phyloP scores from a whole-genome alignment of 192 early-diverging fungal species.

The Coemansia sp. region DNA sequence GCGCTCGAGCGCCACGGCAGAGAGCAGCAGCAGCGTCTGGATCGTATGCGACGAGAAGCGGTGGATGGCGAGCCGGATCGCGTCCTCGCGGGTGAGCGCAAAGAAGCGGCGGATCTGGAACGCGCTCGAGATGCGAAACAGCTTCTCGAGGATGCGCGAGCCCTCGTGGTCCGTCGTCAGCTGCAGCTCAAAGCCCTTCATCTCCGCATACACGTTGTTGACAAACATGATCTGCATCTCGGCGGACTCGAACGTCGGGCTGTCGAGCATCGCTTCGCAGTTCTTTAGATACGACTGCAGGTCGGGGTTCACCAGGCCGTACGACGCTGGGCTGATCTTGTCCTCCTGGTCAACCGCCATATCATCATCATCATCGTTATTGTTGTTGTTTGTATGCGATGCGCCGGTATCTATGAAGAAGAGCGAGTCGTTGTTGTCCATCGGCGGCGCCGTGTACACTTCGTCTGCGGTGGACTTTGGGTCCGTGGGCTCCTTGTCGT shows the following conservation, averaged over 20 bases:
- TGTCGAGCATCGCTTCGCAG: constrained; percentile 60
- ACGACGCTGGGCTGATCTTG: constrained; percentile 22
- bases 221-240: constrained; percentile 68
- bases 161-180: constrained; percentile 74
- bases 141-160: constrained; percentile 77
- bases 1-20: background rate
- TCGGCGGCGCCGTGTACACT: constrained; percentile 15
- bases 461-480: background rate
- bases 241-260: constrained; percentile 56
- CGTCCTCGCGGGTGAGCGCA: constrained; percentile 57
- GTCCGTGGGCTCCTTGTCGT: background rate
- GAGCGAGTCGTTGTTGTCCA: constrained; percentile 5
- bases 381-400: no score
- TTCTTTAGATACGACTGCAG: constrained; percentile 57
- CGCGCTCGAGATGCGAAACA: constrained; percentile 67
- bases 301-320: constrained; percentile 31
- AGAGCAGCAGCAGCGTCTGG: constrained; percentile 69
- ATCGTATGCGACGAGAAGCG: constrained; percentile 85
- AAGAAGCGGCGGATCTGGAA: constrained; percentile 74
- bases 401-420: constrained; percentile 12
- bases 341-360: background rate
- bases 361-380: background rate
- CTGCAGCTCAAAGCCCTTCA: constrained; percentile 70
- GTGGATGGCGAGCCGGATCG: constrained; percentile 70
- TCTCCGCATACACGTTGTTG: constrained; percentile 72